Percentiles rank a stretch among this genome's conserved stretches.
phyloP scores from a whole-genome alignment of 1,139 yeast species.

The Blastobotrys buckinghamii region DNA sequence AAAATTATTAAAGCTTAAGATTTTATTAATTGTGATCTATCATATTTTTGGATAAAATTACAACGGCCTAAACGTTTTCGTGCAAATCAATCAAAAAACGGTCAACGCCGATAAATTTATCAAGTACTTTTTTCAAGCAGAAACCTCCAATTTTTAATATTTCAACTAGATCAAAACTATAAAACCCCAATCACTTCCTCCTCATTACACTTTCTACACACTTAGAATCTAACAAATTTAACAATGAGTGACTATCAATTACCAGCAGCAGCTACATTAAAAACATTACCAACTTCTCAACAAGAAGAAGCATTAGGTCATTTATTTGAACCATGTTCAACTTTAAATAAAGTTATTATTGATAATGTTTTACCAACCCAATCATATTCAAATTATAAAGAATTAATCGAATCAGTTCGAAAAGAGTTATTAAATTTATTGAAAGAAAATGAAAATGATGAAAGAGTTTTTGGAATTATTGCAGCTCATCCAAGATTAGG shows the following conservation, averaged over 20 bases:
- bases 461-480: slow-evolving; percentile 34
- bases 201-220: no score
- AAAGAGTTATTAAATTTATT: slow-evolving; percentile 36
- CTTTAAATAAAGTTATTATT: slow-evolving; percentile 43
- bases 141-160: no score
- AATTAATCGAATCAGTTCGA: slow-evolving; percentile 49
- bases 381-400: slow-evolving; percentile 34
- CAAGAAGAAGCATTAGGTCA: slow-evolving; percentile 42
- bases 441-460: slow-evolving; percentile 22
- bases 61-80: no score
- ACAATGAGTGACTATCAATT: slow-evolving; percentile 16
- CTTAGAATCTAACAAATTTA: no score
- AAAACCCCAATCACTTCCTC: no score
- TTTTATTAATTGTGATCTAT: no score
- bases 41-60: no score
- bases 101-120: no score
- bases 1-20: no score
- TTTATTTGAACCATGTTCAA: slow-evolving; percentile 62
- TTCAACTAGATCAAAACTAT: no score
- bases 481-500: slow-evolving; percentile 92
- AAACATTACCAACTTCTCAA: slow-evolving; percentile 19
- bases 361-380: slow-evolving; percentile 30
- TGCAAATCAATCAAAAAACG: no score
- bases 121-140: no score
- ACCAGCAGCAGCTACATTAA: slow-evolving; percentile 19